These are phyloP conservation scores for Fusarium sp. DNA, from an alignment of 2,329 filamentous ascomycete species.

Conservation along the genomic window DNA sequence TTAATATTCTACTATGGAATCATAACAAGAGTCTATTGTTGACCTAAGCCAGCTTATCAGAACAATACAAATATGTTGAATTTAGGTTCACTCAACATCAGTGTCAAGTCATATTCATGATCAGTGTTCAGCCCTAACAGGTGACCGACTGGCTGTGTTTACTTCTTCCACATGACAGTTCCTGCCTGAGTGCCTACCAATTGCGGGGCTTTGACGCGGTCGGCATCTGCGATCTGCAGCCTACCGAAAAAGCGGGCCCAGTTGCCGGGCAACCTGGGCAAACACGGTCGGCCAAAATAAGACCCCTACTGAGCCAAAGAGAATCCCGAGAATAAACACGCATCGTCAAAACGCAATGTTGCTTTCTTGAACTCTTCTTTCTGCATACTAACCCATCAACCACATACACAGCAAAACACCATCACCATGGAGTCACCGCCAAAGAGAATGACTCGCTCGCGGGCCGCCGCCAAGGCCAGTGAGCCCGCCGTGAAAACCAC, in stretches of 20 bases:
- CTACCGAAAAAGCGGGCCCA: constrained; percentile 26
- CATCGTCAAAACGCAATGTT: constrained; percentile 48
- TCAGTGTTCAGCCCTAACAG: neutral
- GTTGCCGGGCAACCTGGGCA: constrained; percentile 50
- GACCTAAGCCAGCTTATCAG: too few species aligned
- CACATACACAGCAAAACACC: constrained; percentile 33
- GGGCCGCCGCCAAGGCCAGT: constrained; percentile 61
- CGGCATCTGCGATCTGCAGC: constrained; percentile 40
- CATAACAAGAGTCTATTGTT: too few species aligned
- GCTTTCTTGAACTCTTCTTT: constrained; percentile 35
- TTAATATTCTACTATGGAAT: too few species aligned
- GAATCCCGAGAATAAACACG: constrained; percentile 38
- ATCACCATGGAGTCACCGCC: constrained; percentile 71
- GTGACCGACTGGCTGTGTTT: neutral
- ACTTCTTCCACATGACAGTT: constrained; percentile 1
- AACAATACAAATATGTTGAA: too few species aligned
- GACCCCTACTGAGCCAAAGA: constrained; percentile 22
- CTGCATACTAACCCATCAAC: constrained; percentile 46
- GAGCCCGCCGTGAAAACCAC: constrained; percentile 59
- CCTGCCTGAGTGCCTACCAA: constrained; percentile 1
- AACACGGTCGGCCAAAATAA: constrained; percentile 47
- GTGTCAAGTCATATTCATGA: too few species aligned
- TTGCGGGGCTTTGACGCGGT: constrained; percentile 20
- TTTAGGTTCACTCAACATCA: too few species aligned
- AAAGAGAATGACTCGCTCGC: constrained; percentile 71